Base-by-base conservation (phyloP, 2,329 filamentous ascomycete species). In the Trichoderma hamatum region DNA sequence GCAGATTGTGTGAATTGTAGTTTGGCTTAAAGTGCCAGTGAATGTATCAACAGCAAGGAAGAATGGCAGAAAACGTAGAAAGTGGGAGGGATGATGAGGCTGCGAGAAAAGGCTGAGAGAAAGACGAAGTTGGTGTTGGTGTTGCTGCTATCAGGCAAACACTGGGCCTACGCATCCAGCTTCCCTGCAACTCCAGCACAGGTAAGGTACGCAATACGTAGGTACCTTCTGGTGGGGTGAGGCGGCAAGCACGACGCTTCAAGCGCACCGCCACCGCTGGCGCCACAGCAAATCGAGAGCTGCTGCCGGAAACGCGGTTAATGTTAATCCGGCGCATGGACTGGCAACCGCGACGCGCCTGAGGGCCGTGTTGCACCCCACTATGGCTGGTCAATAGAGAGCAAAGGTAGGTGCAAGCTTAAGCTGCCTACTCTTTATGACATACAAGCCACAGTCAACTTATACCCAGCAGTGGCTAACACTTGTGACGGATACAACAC, bases 141-240 rank as follows among this genome's bases (percentile, higher is more conserved):
- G 32, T 5, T 36, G 36, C 32, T 62, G 55, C 69, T 58, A 54
- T 68, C 59, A 80, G 79, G 78, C 80, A 81, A 80, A 77, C 79
- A 80, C 71, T 73, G 74, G 73, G 78, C 75, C 77, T 79, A 80
- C 79, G 78, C 78, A 80, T 69, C 67, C 65, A 70, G 68, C 68
- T 66, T 34, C 51, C 61, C 19, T 65, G 51, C 24, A 28, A 28
- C 58, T 43, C 24, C 30, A 54, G 55, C 10, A 62, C 51, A 39
- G 56, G 65, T 36, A 59, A 39, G 56, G 65, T 36, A 59, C 28
- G 26, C 26, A 51, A 19, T 39, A 49, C 51, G 56, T 68, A 54
- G 43, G 43, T 49, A 49, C 65, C 52, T 68, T 30, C 26, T 64
- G 19, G 63, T 67, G 63, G 63, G 63, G 63, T 43, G 63, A 51